Evolutionary conservation across 176 grass and related monocot genomes (phyloP).

Genomic region (Saccharum spontaneum): DNA sequence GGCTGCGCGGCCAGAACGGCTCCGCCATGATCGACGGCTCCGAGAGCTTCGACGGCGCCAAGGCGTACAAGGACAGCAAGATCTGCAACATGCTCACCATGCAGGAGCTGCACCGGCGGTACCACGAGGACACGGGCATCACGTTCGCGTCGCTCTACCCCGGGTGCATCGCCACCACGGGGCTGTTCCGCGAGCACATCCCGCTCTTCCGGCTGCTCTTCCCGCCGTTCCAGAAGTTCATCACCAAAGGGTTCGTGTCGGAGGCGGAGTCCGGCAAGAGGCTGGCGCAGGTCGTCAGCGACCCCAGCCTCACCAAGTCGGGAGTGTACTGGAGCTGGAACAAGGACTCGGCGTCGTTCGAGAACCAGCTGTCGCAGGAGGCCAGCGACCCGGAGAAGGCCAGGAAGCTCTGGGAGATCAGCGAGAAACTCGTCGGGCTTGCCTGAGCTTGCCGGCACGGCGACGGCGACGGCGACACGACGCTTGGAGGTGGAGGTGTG

Average conservation of each 20-base stretch:
- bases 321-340: conserved; percentile 99
- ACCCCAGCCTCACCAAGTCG: conserved; percentile 88
- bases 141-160: conserved; percentile 88
- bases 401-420: conserved; percentile 76
- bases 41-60: conserved; percentile 75
- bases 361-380: conserved; percentile 90
- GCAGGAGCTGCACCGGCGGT: conserved; percentile 88
- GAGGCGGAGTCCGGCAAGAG: conserved; percentile 82
- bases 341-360: conserved; percentile 80
- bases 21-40: conserved; percentile 89
- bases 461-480: not conserved
- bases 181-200: conserved; percentile 81
- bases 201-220: conserved; percentile 71
- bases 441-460: conserved; percentile 22
- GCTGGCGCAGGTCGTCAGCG: conserved; percentile 82
- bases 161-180: conserved; percentile 84
- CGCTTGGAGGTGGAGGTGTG: too few relatives aligned
- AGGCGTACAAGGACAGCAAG: conserved; percentile 99
- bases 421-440: conserved; percentile 87
- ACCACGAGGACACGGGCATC: conserved; percentile 86
- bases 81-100: conserved; percentile 98
- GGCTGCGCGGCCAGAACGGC: conserved; percentile 35
- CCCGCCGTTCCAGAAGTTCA: conserved; percentile 81
- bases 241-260: conserved; percentile 81
- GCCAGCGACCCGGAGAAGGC: conserved; percentile 83